phyloP scores from a whole-genome alignment of 2,329 filamentous ascomycete genomes.

The Saccharata proteae region DNA sequence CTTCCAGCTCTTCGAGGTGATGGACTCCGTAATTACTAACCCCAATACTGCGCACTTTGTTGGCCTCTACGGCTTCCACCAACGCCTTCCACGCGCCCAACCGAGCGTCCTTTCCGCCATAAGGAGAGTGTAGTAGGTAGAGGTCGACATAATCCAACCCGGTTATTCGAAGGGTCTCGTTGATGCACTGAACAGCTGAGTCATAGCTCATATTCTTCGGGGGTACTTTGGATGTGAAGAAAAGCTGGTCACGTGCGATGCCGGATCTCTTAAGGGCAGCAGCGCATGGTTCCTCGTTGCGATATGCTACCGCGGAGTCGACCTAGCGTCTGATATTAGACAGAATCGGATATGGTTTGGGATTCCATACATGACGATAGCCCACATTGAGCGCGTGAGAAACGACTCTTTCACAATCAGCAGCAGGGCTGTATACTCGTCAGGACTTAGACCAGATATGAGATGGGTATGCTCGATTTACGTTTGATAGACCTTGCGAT shows the following conservation, averaged over 20 bases:
- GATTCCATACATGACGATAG: constrained; percentile 30
- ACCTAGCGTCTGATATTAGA: no score
- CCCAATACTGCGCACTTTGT: constrained; percentile 41
- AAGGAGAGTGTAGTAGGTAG: constrained; percentile 40
- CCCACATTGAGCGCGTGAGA: constrained; percentile 38
- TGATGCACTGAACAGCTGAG: constrained; percentile 31
- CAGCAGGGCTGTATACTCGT: constrained; percentile 35
- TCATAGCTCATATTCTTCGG: constrained; percentile 44
- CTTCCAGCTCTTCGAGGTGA: constrained; percentile 42
- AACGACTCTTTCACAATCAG: constrained; percentile 45
- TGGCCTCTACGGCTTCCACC: constrained; percentile 39
- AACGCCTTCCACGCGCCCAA: constrained; percentile 43
- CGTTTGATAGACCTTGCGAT: constrained; percentile 29
- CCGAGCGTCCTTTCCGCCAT: constrained; percentile 37
- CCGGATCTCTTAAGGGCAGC: constrained; percentile 20
- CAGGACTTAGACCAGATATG: constrained; percentile 4
- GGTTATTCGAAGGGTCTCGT: constrained; percentile 27
- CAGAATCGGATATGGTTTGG: constrained; percentile 27
- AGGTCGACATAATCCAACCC: constrained; percentile 29
- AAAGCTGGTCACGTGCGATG: constrained; percentile 22
- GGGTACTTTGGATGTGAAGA: constrained; percentile 28
- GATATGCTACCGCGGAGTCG: constrained; percentile 34
- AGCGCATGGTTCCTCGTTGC: constrained; percentile 30
- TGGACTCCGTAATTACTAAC: constrained; percentile 45
- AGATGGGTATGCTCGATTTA: constrained; percentile 11